These are phyloP conservation scores for Avena insularis DNA, from an alignment of 176 grass and related monocot genomes.

Conservation along the genomic window DNA sequence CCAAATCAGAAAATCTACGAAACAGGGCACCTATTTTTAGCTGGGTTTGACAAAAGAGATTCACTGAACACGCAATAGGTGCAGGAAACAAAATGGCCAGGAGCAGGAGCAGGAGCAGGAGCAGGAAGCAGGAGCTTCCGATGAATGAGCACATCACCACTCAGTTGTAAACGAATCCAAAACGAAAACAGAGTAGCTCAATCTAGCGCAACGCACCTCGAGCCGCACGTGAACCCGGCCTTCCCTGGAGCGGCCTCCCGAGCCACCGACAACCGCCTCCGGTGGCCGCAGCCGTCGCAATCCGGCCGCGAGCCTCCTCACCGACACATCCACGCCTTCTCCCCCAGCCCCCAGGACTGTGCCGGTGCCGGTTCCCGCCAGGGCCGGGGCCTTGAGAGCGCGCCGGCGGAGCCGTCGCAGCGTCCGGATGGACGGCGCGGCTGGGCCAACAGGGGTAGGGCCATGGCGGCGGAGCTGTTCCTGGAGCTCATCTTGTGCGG, in stretches of 20 bases:
- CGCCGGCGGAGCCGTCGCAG: conserved; percentile 36
- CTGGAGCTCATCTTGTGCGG: conserved; percentile 45
- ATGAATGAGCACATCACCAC: background rate
- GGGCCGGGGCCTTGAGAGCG: conserved; percentile 24
- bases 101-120: too few species aligned
- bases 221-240: conserved; percentile 56
- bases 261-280: conserved; percentile 48
- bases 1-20: background rate
- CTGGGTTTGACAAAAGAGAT: background rate
- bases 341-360: conserved; percentile 1
- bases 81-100: background rate
- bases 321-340: conserved; percentile 60
- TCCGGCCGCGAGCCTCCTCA: conserved; percentile 74
- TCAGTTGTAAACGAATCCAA: background rate
- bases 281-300: conserved; percentile 79
- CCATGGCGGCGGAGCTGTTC: conserved; percentile 28
- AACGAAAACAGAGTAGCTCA: background rate
- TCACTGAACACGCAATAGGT: background rate
- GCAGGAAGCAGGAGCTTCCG: background rate
- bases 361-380: too few species aligned
- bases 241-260: conserved; percentile 5
- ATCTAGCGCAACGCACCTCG: conserved; percentile 40
- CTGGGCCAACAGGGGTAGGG: too few species aligned
- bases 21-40: background rate
- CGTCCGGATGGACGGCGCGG: background rate